A percentile compares a stretch with the other conserved stretches of the same genome.
These are phyloP conservation scores for Penicillium hesseltinei DNA, from an alignment of 2,329 filamentous ascomycete species.

Conservation along the genomic window DNA sequence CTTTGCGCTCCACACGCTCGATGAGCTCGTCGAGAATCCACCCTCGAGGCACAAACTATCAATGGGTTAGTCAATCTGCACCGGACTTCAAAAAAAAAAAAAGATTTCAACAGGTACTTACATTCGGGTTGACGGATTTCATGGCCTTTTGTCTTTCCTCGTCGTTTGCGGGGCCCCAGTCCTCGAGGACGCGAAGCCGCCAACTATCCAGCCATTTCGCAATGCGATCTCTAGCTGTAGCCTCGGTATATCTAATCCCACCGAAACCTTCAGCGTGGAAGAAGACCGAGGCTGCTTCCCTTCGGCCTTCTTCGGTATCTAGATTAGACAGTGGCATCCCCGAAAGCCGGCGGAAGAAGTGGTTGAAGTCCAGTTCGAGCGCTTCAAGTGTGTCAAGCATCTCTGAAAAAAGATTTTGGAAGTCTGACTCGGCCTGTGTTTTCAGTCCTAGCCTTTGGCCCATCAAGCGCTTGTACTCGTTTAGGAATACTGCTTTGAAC, in stretches of 20 bases:
- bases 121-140: constrained; percentile 84
- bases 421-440: constrained; percentile 68
- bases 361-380: constrained; percentile 86
- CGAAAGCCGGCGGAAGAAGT: constrained; percentile 82
- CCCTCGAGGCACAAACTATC: constrained; percentile 74
- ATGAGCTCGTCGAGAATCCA: constrained; percentile 97
- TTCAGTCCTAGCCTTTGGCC: constrained; percentile 73
- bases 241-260: constrained; percentile 58
- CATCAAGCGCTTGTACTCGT: constrained; percentile 89
- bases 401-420: constrained; percentile 77
- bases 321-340: constrained; percentile 62
- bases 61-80: constrained; percentile 1
- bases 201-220: constrained; percentile 80
- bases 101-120: constrained; percentile 25
- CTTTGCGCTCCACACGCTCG: constrained; percentile 77
- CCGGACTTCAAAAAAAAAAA: background rate
- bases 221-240: constrained; percentile 64
- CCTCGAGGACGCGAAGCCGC: constrained; percentile 67
- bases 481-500: constrained; percentile 80
- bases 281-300: constrained; percentile 67
- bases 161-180: constrained; percentile 68
- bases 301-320: constrained; percentile 61
- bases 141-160: constrained; percentile 67
- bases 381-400: constrained; percentile 77
- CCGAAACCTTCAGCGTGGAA: constrained; percentile 74